phyloP scores from a whole-genome alignment of 202 grass and related monocot genomes.

The Eragrostis tef region DNA sequence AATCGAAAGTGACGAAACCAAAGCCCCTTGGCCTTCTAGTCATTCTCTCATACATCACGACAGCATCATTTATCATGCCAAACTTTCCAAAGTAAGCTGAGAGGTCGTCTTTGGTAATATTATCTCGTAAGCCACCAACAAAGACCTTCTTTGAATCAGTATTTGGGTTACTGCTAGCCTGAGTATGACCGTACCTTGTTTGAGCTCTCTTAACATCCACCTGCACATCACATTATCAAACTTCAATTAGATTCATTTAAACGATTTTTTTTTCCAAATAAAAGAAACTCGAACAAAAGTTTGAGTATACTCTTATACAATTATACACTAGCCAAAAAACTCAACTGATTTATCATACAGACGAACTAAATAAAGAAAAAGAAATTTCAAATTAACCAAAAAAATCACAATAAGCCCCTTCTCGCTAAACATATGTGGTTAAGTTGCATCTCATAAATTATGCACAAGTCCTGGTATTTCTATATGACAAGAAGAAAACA shows the following conservation, averaged over 20 bases:
- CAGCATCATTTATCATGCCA: slow-evolving; percentile 62
- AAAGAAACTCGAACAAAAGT: background rate
- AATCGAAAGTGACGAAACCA: slow-evolving; percentile 75
- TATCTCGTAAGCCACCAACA: slow-evolving; percentile 66
- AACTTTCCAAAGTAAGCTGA: slow-evolving; percentile 65
- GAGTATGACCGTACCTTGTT: background rate
- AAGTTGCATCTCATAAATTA: no score
- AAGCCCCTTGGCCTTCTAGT: slow-evolving; percentile 60
- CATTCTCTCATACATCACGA: slow-evolving; percentile 51
- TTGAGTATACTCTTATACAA: background rate
- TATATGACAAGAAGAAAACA: no score
- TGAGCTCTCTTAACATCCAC: slow-evolving; percentile 65
- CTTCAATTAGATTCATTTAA: background rate
- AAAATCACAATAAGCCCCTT: background rate
- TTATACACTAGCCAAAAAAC: no score
- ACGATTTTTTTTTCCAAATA: background rate
- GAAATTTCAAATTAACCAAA: background rate
- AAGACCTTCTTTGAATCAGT: slow-evolving; percentile 60
- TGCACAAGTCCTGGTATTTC: no score
- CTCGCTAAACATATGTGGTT: no score
- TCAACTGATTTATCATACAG: background rate
- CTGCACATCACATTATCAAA: slow-evolving; percentile 38
- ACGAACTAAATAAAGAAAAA: background rate
- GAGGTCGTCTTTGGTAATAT: slow-evolving; percentile 49
- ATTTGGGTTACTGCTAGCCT: slow-evolving; percentile 14